A percentile compares a stretch with the other conserved stretches of the same genome.
Conservation (phyloP, 192 early-diverging fungal genomes). For the Diversispora epigaea region DNA sequence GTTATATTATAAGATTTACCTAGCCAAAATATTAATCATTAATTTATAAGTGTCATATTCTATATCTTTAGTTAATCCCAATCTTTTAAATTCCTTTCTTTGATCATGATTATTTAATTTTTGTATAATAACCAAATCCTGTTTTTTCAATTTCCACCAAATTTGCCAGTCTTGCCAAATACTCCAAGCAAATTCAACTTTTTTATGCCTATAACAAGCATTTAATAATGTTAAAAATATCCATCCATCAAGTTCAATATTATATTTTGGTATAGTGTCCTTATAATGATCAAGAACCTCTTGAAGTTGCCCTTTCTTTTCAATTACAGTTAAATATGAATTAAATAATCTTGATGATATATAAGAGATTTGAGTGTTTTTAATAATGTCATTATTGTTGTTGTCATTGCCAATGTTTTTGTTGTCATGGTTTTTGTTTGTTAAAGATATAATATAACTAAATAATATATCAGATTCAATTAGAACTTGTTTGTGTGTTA, state of each 20-base stretch:
- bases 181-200: slow-evolving; percentile 59
- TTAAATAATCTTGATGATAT: slow-evolving; percentile 59
- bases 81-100: slow-evolving; percentile 4
- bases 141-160: slow-evolving; percentile 49
- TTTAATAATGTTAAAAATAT: slow-evolving; percentile 59
- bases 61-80: slow-evolving; percentile 45
- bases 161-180: slow-evolving; percentile 68
- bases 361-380: slow-evolving; percentile 35
- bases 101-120: slow-evolving; percentile 3
- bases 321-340: slow-evolving; percentile 58
- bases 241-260: slow-evolving; percentile 57
- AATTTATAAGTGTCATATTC: slow-evolving; percentile 57
- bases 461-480: slow-evolving; percentile 43
- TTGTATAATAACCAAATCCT: slow-evolving; percentile 32
- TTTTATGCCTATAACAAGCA: slow-evolving; percentile 60
- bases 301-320: slow-evolving; percentile 51
- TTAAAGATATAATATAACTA: slow-evolving; percentile 29
- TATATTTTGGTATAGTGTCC: slow-evolving; percentile 49
- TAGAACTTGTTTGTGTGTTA: slow-evolving; percentile 1
- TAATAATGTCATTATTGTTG: too few species aligned
- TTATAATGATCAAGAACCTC: slow-evolving; percentile 52
- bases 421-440: not conserved
- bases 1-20: slow-evolving; percentile 33
- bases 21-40: slow-evolving; percentile 68
- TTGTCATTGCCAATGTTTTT: slow-evolving; percentile 31